Conservation (phyloP, 139 green algal species). For the Closterium sp. region DNA sequence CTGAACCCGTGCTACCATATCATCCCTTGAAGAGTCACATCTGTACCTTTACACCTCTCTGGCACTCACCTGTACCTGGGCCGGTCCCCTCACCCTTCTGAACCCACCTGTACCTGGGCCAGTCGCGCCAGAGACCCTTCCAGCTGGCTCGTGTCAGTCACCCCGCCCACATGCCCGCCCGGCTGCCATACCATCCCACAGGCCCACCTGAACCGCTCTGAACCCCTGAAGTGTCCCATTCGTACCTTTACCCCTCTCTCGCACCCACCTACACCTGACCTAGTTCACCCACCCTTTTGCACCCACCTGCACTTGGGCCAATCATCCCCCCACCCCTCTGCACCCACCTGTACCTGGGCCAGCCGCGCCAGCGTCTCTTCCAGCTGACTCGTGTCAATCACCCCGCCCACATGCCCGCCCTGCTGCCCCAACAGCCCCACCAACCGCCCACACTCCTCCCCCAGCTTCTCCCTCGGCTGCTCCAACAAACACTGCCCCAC, state of each 20-base stretch:
- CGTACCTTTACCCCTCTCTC: no score
- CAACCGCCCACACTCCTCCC: constrained; percentile 20
- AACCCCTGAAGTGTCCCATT: no score
- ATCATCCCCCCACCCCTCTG: no score
- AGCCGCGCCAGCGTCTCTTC: constrained; percentile 10
- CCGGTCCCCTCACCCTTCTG: no score
- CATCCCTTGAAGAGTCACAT: no score
- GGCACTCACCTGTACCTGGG: no score
- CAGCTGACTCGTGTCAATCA: constrained; percentile 19
- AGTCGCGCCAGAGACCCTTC: constrained; percentile 16
- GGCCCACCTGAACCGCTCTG: no score
- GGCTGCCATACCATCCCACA: no score
- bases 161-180: constrained; percentile 15
- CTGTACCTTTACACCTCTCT: neutral
- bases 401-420: constrained; percentile 15
- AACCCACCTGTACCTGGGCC: neutral
- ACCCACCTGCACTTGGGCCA: no score
- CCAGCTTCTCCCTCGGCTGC: constrained; percentile 6
- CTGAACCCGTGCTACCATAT: no score
- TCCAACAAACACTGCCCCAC: constrained; percentile 69
- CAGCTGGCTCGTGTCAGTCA: constrained; percentile 19
- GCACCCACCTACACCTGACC: neutral
- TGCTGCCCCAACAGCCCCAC: constrained; percentile 9
- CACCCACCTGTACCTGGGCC: neutral
- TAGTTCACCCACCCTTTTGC: neutral